These are phyloP conservation scores for Penicillium cosmopolitanum DNA, from an alignment of 495 filamentous ascomycete genomes.

Conservation along the genomic window DNA sequence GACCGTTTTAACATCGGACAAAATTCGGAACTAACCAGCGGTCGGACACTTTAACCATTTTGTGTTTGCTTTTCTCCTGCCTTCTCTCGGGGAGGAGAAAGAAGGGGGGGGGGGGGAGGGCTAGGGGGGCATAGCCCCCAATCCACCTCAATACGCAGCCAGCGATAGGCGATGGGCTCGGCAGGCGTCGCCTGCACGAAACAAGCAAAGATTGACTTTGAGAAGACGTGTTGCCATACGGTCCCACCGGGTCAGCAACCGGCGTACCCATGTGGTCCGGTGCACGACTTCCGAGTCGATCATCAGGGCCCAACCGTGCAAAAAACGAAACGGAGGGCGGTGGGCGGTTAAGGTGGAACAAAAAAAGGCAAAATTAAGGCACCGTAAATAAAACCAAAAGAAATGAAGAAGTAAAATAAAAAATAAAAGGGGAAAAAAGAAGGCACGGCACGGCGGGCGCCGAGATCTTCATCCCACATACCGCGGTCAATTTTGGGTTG, in stretches of 20 bases:
- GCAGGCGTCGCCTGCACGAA: conserved; percentile 10
- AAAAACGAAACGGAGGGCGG: conserved; percentile 13
- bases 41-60: background rate
- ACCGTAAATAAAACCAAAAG: conserved; percentile 1
- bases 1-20: conserved; percentile 14
- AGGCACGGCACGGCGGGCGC: conserved; percentile 26
- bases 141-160: background rate
- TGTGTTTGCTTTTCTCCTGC: background rate
- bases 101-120: background rate
- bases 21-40: conserved; percentile 9
- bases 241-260: conserved; percentile 31
- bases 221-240: conserved; percentile 15
- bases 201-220: conserved; percentile 20
- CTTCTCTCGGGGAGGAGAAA: background rate
- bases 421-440: conserved; percentile 12
- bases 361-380: conserved; percentile 1
- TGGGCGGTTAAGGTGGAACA: conserved; percentile 1
- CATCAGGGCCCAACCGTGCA: conserved; percentile 24
- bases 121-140: background rate
- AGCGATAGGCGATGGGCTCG: conserved; percentile 16
- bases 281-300: conserved; percentile 38
- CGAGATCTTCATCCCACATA: conserved; percentile 33
- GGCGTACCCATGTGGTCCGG: conserved; percentile 39
- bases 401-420: conserved; percentile 8
- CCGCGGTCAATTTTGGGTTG: background rate